Evolutionary conservation across 1,284 basidiomycete species (phyloP).

Genomic region (Bjerkandera adusta): DNA sequence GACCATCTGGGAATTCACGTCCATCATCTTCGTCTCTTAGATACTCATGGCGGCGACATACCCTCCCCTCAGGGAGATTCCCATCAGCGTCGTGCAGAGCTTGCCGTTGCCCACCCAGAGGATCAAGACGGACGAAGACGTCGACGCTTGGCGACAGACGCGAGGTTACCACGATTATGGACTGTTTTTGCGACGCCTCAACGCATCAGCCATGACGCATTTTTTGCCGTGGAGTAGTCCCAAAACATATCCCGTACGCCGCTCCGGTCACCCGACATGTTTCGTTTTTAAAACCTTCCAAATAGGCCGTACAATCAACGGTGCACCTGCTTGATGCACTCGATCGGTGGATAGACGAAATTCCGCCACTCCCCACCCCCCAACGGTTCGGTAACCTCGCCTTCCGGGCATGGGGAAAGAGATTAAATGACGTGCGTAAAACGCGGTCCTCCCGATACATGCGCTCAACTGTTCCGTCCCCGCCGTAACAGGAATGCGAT

Average conservation of each 20-base stretch:
- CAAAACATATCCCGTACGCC: conserved; percentile 8
- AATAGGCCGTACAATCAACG: conserved; percentile 37
- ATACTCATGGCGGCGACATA: conserved; percentile 11
- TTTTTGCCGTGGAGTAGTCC: conserved; percentile 40
- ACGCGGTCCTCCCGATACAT: neutral
- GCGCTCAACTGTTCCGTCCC: too few species aligned
- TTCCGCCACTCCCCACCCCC: conserved; percentile 75
- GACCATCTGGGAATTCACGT: too few species aligned
- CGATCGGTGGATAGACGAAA: conserved; percentile 78
- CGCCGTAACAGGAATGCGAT: conserved; percentile 52
- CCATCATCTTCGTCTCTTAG: conserved; percentile 4
- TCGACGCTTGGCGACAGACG: conserved; percentile 65
- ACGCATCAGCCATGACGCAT: conserved; percentile 69
- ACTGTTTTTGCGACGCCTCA: conserved; percentile 71
- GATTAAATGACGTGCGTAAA: conserved; percentile 69
- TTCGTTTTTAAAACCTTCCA: conserved; percentile 7
- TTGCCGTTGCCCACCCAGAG: conserved; percentile 29
- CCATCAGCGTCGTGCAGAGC: conserved; percentile 33
- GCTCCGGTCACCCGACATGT: neutral
- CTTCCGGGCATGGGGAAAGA: conserved; percentile 85
- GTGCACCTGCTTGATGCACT: conserved; percentile 68
- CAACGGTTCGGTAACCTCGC: conserved; percentile 96
- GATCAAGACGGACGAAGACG: conserved; percentile 70
- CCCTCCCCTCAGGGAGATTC: conserved; percentile 44
- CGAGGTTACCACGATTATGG: conserved; percentile 71